Conservation (phyloP, 78 protist genomes). For the Cavenderia fasciculata region DNA sequence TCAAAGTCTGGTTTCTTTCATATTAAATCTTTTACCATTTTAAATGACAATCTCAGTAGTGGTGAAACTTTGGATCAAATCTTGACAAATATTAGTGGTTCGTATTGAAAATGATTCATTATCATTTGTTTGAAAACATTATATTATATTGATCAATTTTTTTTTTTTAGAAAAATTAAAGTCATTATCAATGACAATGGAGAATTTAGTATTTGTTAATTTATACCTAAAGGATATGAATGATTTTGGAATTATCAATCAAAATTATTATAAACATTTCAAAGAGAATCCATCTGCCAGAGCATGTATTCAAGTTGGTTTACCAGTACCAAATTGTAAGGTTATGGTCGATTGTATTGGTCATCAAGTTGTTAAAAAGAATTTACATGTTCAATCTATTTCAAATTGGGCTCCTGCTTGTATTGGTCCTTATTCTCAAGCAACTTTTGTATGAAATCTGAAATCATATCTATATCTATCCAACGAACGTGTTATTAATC, state of each 20-base stretch:
- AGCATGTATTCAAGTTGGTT: slow-evolving; percentile 65
- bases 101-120: too few species aligned
- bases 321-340: not conserved
- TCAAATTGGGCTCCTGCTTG: slow-evolving; percentile 95
- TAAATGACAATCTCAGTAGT: not conserved
- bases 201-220: slow-evolving; percentile 22
- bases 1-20: too few species aligned
- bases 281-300: slow-evolving; percentile 76
- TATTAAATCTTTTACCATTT: not conserved
- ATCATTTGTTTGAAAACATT: too few species aligned
- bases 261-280: slow-evolving; percentile 58
- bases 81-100: not conserved
- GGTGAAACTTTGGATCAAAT: not conserved
- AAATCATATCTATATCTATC: not conserved
- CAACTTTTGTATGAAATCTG: not conserved
- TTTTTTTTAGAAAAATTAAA: too few species aligned
- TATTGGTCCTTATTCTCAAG: slow-evolving; percentile 96
- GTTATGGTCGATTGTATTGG: slow-evolving; percentile 57
- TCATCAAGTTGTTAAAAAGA: not conserved
- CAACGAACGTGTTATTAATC: not conserved
- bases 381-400: slow-evolving; percentile 91
- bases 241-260: slow-evolving; percentile 75
- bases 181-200: too few species aligned
- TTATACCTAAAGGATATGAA: slow-evolving; percentile 59
- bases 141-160: too few species aligned